Evolutionary conservation across 257 asterid genomes (phyloP).

Genomic region (Hygrophila difformis): DNA sequence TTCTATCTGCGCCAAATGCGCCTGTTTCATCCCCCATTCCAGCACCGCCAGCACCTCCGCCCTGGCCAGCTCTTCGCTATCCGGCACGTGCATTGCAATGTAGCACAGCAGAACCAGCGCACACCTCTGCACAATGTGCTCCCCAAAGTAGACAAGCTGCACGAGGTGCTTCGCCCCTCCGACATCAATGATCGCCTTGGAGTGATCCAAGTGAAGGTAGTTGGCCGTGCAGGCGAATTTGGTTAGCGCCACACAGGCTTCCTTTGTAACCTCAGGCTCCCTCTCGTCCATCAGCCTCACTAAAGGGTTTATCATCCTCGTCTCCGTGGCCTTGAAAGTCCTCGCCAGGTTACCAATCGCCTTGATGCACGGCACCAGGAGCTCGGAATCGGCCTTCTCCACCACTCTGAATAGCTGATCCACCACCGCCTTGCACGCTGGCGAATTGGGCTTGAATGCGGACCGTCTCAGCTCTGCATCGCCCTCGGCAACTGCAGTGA

Average conservation of each 20-base stretch:
- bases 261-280: slow-evolving; percentile 42
- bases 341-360: slow-evolving; percentile 57
- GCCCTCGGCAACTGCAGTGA: slow-evolving; percentile 52
- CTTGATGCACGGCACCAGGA: slow-evolving; percentile 53
- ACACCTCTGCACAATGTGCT: slow-evolving; percentile 41
- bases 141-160: slow-evolving; percentile 65
- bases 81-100: slow-evolving; percentile 54
- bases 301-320: slow-evolving; percentile 51
- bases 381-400: slow-evolving; percentile 36
- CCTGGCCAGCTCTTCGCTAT: slow-evolving; percentile 58
- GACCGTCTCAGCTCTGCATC: slow-evolving; percentile 53
- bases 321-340: slow-evolving; percentile 61
- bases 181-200: slow-evolving; percentile 45
- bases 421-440: slow-evolving; percentile 64
- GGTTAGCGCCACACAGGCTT: slow-evolving; percentile 47
- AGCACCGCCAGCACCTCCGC: slow-evolving; percentile 54
- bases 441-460: slow-evolving; percentile 67
- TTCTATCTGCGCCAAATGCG: slow-evolving; percentile 29
- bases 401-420: slow-evolving; percentile 44
- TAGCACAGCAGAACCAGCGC: slow-evolving; percentile 42
- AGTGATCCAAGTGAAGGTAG: slow-evolving; percentile 49
- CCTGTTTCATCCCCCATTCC: slow-evolving; percentile 65
- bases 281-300: slow-evolving; percentile 51
- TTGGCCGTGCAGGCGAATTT: slow-evolving; percentile 47
- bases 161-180: slow-evolving; percentile 64